Base-by-base conservation (phyloP, 140 eudicot genomes). In the Bidens hawaiensis region DNA sequence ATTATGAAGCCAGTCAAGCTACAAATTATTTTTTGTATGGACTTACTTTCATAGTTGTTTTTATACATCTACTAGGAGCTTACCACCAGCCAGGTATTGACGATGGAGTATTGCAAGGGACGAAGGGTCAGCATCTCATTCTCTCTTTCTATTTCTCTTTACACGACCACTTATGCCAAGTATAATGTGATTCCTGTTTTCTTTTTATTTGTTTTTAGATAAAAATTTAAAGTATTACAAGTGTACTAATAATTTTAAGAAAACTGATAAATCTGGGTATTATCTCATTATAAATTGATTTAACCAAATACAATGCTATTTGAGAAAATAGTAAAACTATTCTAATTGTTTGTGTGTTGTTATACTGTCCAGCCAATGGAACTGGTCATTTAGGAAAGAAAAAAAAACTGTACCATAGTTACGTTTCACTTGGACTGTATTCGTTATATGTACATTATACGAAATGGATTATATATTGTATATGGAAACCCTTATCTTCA, bases 81-180 rank as follows among this genome's bases (percentile, higher is more conserved):
- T 46, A 93, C 99, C 48, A 88, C 84, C 23, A 78, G 69, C 69
- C 86, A 93, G 76, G 96, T 93, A 47, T 79, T 93, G 89, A 93
- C 86, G 0, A 93, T 93, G 99, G 78, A 93, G 51, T 93, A 82
- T 59, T 93, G 96, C 75, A 53, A 54, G 63, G 99, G 99, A 47
- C 73, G 73, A 56, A 93, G 83, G 99, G 99, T 93, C 19, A 71
- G 74, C 36, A 42, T 70, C 27, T 57, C 64, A 62, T 65, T 7
- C 16, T 41, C 62, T 47, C 7, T 12, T n/a, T n/a, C 13, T 36
- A 14, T 40, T 8, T 62, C 46, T 38, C 26, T 62, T 10, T 27
- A 60, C 34, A 9, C 46, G 26, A 27, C 62, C 10, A 36, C 26
- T 40, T 40, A 25, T 69, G 50, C 11, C 49, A 21, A 41, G 1